Percentiles rank a stretch among this genome's conserved stretches.
Evolutionary conservation across 2,329 filamentous ascomycete genomes (phyloP).

Genomic region (Stemphylium vesicarium): DNA sequence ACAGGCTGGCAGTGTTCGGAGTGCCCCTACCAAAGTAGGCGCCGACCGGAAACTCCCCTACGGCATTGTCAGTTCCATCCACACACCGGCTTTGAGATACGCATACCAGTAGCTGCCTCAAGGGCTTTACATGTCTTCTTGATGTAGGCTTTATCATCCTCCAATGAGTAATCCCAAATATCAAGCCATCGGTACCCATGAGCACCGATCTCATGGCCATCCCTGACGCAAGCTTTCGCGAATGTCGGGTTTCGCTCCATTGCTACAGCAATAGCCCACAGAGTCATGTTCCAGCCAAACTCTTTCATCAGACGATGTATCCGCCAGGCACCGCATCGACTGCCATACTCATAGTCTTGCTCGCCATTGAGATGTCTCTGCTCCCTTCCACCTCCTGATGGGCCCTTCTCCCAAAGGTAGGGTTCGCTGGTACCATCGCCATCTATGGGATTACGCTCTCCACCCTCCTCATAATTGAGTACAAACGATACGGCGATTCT

Average conservation of each 20-base stretch:
- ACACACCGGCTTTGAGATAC: background rate
- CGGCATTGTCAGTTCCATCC: background rate
- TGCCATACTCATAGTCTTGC: conserved; percentile 60
- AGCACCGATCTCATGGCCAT: conserved; percentile 59
- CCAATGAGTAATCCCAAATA: conserved; percentile 55
- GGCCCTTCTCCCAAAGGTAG: conserved; percentile 48
- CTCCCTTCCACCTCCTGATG: conserved; percentile 40
- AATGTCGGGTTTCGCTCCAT: conserved; percentile 58
- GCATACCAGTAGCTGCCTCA: conserved; percentile 43
- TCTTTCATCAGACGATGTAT: conserved; percentile 58
- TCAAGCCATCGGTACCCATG: conserved; percentile 61
- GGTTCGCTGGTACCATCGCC: conserved; percentile 43
- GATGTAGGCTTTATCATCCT: conserved; percentile 58
- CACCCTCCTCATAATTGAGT: conserved; percentile 48
- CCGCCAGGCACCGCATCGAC: conserved; percentile 58
- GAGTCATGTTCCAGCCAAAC: conserved; percentile 57
- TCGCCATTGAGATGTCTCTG: conserved; percentile 57
- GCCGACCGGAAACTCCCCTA: conserved; percentile 47
- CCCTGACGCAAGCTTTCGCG: conserved; percentile 51
- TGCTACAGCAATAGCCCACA: conserved; percentile 59
- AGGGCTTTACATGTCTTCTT: conserved; percentile 52
- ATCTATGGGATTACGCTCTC: conserved; percentile 41
- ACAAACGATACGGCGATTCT: conserved; percentile 50
- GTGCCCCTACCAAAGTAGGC: conserved; percentile 59
- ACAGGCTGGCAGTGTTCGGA: conserved; percentile 57